phyloP scores from a whole-genome alignment of 2,329 filamentous ascomycete genomes.

The Fusarium sp. region DNA sequence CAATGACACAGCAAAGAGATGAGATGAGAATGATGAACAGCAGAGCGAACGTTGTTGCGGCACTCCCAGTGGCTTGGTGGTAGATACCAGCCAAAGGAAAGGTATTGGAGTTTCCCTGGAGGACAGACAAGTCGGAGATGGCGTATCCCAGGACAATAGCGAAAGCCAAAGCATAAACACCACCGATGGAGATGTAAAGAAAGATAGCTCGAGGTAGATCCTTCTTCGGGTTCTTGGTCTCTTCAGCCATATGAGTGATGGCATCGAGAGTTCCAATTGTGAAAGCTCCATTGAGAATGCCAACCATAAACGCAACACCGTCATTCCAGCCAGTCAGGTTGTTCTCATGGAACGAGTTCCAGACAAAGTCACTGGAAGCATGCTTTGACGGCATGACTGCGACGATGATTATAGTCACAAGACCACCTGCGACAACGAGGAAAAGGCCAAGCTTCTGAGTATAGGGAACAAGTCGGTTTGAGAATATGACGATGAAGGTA shows the following conservation, averaged over 20 bases:
- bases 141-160: conserved; percentile 41
- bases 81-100: conserved; percentile 44
- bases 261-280: conserved; percentile 42
- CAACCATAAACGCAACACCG: conserved; percentile 43
- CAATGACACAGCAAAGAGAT: conserved; percentile 38
- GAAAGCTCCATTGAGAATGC: conserved; percentile 43
- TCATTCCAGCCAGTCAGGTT: conserved; percentile 43
- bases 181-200: conserved; percentile 42
- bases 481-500: conserved; percentile 32
- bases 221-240: conserved; percentile 32
- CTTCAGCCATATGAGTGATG: conserved; percentile 45
- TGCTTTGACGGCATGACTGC: conserved; percentile 38
- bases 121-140: conserved; percentile 39
- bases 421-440: conserved; percentile 38
- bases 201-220: conserved; percentile 39
- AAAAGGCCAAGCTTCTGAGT: conserved; percentile 42
- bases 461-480: conserved; percentile 41
- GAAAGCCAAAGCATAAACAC: conserved; percentile 39
- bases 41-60: conserved; percentile 33
- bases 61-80: conserved; percentile 38
- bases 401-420: conserved; percentile 40
- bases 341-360: conserved; percentile 41
- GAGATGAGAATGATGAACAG: conserved; percentile 45
- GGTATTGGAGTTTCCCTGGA: conserved; percentile 38
- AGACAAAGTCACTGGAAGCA: conserved; percentile 39